Evolutionary conservation across 768 basidiomycete genomes (phyloP).

Genomic region (Termitomyces sp.): DNA sequence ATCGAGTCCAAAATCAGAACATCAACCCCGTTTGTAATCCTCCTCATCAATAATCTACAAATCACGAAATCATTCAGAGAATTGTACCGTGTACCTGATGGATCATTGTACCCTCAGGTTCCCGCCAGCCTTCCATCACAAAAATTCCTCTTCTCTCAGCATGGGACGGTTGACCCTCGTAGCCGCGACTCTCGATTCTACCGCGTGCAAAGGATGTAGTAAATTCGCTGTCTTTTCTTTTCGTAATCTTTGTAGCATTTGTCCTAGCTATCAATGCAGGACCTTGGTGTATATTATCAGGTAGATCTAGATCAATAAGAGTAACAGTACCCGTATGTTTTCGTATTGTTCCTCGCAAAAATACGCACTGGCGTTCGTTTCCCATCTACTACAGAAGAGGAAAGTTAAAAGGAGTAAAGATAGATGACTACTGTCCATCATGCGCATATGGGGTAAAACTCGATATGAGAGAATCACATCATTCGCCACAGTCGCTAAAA

Average conservation of each 20-base stretch:
- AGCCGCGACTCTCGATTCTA: neutral
- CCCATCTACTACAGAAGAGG: neutral
- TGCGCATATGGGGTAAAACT: neutral
- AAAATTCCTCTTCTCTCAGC: neutral
- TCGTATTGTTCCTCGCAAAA: neutral
- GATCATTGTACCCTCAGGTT: neutral
- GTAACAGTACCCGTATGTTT: neutral
- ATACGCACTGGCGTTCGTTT: neutral
- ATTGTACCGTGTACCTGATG: neutral
- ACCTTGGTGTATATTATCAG: neutral
- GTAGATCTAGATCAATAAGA: neutral
- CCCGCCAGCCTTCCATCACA: no score
- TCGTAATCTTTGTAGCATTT: neutral
- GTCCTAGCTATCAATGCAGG: neutral
- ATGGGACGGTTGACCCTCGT: neutral
- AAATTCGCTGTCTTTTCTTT: neutral
- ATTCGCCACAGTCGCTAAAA: constrained; percentile 5
- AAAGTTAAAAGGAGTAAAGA: neutral
- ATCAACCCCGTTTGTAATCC: constrained; percentile 4
- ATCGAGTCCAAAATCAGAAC: constrained; percentile 11
- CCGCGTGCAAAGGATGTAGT: neutral
- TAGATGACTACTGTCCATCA: no score
- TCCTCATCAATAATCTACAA: neutral
- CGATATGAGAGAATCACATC: constrained; percentile 2
- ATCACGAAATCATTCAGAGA: neutral